phyloP scores from a whole-genome alignment of 305 asterid species.

The Rubia tinctorum region DNA sequence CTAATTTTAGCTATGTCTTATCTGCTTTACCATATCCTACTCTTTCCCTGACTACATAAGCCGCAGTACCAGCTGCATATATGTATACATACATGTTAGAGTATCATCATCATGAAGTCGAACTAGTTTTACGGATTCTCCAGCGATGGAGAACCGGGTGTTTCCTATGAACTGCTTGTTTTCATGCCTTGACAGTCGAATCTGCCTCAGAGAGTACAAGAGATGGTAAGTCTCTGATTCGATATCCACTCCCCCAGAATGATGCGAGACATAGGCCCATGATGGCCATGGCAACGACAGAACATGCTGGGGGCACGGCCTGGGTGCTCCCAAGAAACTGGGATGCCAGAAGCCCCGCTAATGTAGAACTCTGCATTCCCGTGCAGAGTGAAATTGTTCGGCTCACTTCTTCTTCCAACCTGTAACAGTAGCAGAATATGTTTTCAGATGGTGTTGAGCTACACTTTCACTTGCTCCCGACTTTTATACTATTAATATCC shows the following conservation, averaged over 20 bases:
- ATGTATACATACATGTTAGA: no score
- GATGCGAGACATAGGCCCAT: constrained; percentile 98
- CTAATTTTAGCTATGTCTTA: no score
- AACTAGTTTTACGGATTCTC: neutral
- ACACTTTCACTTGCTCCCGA: neutral
- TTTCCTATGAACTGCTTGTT: neutral
- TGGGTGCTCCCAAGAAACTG: constrained; percentile 87
- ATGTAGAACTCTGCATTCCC: constrained; percentile 95
- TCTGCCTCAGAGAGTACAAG: constrained; percentile 31
- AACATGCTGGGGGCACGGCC: constrained; percentile 95
- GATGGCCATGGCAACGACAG: constrained; percentile 93
- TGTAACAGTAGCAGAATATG: constrained; percentile 21
- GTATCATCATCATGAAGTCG: neutral
- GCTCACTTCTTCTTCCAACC: constrained; percentile 83
- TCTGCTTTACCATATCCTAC: no score
- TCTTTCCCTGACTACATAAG: no score
- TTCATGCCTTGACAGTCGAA: constrained; percentile 38
- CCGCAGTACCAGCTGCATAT: no score
- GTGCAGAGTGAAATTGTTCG: constrained; percentile 89
- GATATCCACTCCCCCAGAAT: no score
- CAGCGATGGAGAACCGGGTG: neutral
- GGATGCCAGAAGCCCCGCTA: constrained; percentile 92
- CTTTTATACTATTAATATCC: no score
- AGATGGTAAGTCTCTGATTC: constrained; percentile 52
- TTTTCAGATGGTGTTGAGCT: neutral